Base-by-base conservation (phyloP, 2,329 filamentous ascomycete genomes). In the Fulvia fulva region DNA sequence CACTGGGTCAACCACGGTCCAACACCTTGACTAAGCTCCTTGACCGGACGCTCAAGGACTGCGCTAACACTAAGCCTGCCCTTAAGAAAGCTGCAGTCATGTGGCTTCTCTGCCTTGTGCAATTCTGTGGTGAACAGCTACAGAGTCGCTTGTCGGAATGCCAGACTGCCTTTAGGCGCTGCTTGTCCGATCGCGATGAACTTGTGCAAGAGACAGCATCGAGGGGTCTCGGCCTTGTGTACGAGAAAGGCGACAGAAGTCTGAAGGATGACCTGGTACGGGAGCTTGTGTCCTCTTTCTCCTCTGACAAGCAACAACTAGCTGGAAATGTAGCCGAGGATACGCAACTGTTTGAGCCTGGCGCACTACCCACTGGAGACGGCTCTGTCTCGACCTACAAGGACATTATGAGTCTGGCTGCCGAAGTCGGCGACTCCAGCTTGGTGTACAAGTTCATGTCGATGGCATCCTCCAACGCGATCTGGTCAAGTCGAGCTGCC, bases 381-480 rank as follows among this genome's bases (percentile, higher is more conserved):
- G 91, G 91, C 7, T 90, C 91, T 0, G 84, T 97, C 56, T 97
- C 91, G 0, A 97, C 93, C 0, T 99, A 99, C 78, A 96, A 96
- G 71, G 94, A 99, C 70, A 97, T 99, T 65, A 89, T 99, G 74
- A 94, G 83, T 65, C 80, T 99, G 50, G 94, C 94, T n/a, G 90
- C 93, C 45, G 94, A 99, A 75, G 92, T 97, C 32, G 94, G 94
- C 11, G 93, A 99, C 68, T 93, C 94, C 58, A 92, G 89, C 66
- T 80, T 99, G n/a, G 90, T 97, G 1, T 99, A 99, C 78, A 91
- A 92, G 61, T 97, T 99, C 76, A 99, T 99, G 94, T 93, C 92
- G 0, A 81, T 99, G 65, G 94, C 94, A 2, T 91, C 91, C 1
- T 96, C 97, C 69, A 95, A 96, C 50, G 91, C 92, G 0, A 95